Percentiles rank a stretch among this genome's conserved stretches.
Evolutionary conservation across 2,329 filamentous ascomycete genomes (phyloP).

Genomic region (Fusarium nanum): DNA sequence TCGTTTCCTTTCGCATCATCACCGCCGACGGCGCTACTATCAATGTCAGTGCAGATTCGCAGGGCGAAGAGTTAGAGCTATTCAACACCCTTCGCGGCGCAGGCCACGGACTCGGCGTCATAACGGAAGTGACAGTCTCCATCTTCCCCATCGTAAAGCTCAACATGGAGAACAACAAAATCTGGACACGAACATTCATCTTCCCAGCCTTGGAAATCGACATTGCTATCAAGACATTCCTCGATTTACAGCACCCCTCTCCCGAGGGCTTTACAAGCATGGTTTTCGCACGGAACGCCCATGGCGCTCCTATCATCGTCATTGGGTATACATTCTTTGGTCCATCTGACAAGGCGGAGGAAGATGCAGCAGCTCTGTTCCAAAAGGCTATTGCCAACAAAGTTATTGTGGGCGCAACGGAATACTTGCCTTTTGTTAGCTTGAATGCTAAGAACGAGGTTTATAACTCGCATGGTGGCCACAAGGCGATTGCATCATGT

Average conservation of each 20-base stretch:
- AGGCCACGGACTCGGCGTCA: slow-evolving; percentile 51
- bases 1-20: slow-evolving; percentile 47
- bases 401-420: slow-evolving; percentile 43
- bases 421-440: slow-evolving; percentile 31
- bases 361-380: slow-evolving; percentile 32
- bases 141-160: slow-evolving; percentile 43
- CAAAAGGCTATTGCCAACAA: slow-evolving; percentile 23
- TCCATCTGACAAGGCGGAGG: slow-evolving; percentile 40
- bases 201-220: slow-evolving; percentile 45
- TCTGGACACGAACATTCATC: slow-evolving; percentile 50
- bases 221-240: slow-evolving; percentile 39
- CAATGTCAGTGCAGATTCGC: slow-evolving; percentile 25
- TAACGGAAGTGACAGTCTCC: slow-evolving; percentile 46
- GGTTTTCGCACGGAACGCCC: slow-evolving; percentile 48
- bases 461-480: slow-evolving; percentile 46
- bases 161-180: slow-evolving; percentile 43
- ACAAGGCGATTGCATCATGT: slow-evolving; percentile 45
- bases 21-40: slow-evolving; percentile 33
- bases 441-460: slow-evolving; percentile 41
- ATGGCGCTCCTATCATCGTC: slow-evolving; percentile 46
- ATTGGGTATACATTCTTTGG: slow-evolving; percentile 44
- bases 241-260: slow-evolving; percentile 30
- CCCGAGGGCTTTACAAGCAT: slow-evolving; percentile 36
- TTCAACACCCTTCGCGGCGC: slow-evolving; percentile 51
- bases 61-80: slow-evolving; percentile 42